A percentile compares a stretch with the other conserved stretches of the same genome.
Conservation (phyloP, 1,139 yeast genomes). For the Geotrichum phurueaensis region DNA sequence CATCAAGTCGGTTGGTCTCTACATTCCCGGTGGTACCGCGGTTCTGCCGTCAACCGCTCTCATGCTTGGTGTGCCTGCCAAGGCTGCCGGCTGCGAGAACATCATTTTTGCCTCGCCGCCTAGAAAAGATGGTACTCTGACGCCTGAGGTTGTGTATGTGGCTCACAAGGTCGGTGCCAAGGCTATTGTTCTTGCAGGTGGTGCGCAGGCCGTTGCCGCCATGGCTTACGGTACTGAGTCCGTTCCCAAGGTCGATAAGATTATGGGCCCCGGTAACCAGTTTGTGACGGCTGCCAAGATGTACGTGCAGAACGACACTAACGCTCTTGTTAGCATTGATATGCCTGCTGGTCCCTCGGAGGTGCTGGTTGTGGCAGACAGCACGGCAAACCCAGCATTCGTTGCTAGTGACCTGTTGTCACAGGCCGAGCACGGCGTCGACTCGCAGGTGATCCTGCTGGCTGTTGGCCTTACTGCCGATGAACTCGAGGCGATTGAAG, state of each 20-base stretch:
- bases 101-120: conserved; percentile 98
- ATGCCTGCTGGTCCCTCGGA: conserved; percentile 99
- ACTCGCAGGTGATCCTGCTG: conserved; percentile 88
- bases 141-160: conserved; percentile 96
- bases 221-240: conserved; percentile 96
- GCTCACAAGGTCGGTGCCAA: conserved; percentile 94
- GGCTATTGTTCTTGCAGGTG: conserved; percentile 90
- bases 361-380: conserved; percentile 88
- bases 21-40: conserved; percentile 98
- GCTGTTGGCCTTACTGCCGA: conserved; percentile 64
- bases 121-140: conserved; percentile 80
- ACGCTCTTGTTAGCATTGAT: conserved; percentile 90
- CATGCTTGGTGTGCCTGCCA: conserved; percentile 98
- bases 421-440: conserved; percentile 98
- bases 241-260: conserved; percentile 90
- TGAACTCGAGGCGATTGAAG: conserved; percentile 64
- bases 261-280: conserved; percentile 97
- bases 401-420: conserved; percentile 93
- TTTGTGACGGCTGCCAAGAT: conserved; percentile 98
- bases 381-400: conserved; percentile 81
- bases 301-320: conserved; percentile 93
- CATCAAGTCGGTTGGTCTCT: conserved; percentile 87
- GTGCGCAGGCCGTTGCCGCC: conserved; percentile 98
- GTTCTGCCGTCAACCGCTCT: conserved; percentile 95
- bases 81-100: conserved; percentile 94